Base-by-base conservation (phyloP, 2,329 filamentous ascomycete species). In the Alternaria brassicae region DNA sequence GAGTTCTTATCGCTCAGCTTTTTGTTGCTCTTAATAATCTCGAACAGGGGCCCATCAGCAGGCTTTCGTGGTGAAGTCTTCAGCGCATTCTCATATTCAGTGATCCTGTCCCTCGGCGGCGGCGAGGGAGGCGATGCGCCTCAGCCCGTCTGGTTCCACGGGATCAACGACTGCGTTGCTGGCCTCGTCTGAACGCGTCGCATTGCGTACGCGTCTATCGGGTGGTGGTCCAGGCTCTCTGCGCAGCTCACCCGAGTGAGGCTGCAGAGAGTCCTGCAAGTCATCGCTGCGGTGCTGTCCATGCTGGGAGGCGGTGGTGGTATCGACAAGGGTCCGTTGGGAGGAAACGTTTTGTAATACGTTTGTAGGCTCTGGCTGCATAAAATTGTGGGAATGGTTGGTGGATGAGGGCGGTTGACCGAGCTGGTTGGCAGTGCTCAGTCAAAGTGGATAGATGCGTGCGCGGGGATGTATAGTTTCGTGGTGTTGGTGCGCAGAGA, bases 321-420 rank as follows among this genome's bases (percentile, higher is more conserved):
- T 69, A 71, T 77, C 66, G 69, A 71, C 71, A 69, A 75, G 68
- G 72, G 74, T 72, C 69, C 80, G 72, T 71, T 77, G 64, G 67
- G 75, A 71, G 61, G 73, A 72, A 69, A 76, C 78, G 77, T 80
- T 79, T 79, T 81, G 80, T 74, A 76, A 79, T 76, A 78, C 79
- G 80, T 81, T 77, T 73, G 80, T 72, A 71, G 81, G 78, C 84
- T 84, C 86, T 82, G 86, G 77, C 84, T 86, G 86, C 87, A 89
- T 89, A 88, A 84, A 89, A 88, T 76, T 73, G 74, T 77, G 73
- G 70, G 68, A 65, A 65, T 66, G 69, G 68, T 72, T 59, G 59
- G 65, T 60, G 65, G 66, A 58, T 64, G 68, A 66, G 68, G 67
- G 67, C 65, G 71, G 70, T 72, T 74, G 85, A 88, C 86, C 83